Conservation (phyloP, 768 basidiomycete species). For the Cubamyces lactineus region DNA sequence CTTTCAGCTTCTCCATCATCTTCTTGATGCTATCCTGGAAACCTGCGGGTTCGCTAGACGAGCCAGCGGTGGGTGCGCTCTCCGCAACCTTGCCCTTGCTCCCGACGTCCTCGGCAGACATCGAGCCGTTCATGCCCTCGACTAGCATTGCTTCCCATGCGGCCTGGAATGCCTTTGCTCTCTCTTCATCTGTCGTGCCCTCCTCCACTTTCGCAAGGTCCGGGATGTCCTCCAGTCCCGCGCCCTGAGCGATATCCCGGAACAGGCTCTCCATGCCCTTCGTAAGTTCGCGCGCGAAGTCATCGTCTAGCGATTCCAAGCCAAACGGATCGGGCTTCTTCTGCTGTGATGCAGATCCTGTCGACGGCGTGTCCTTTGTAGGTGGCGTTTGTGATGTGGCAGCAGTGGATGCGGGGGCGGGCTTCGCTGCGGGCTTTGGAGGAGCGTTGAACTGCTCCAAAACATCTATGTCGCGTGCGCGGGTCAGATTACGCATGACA, state of each 20-base stretch:
- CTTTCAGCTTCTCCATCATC: conserved; percentile 74
- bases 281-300: conserved; percentile 46
- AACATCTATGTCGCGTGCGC: conserved; percentile 43
- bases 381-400: conserved; percentile 23
- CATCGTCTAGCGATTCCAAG: conserved; percentile 32
- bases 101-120: conserved; percentile 19
- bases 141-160: conserved; percentile 76
- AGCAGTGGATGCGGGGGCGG: conserved; percentile 25
- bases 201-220: conserved; percentile 8
- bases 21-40: conserved; percentile 71
- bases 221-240: conserved; percentile 20
- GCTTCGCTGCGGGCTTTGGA: conserved; percentile 21
- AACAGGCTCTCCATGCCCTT: conserved; percentile 50
- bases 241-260: conserved; percentile 39
- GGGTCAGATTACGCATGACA: neutral
- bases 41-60: conserved; percentile 28
- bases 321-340: conserved; percentile 22
- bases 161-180: conserved; percentile 49
- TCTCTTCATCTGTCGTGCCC: conserved; percentile 30
- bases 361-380: conserved; percentile 20
- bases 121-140: conserved; percentile 56
- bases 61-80: conserved; percentile 13
- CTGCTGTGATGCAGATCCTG: neutral
- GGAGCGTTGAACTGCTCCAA: conserved; percentile 47
- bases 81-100: conserved; percentile 24